Conservation (phyloP, 2,329 filamentous ascomycete genomes). For the Fusarium albosuccineum region DNA sequence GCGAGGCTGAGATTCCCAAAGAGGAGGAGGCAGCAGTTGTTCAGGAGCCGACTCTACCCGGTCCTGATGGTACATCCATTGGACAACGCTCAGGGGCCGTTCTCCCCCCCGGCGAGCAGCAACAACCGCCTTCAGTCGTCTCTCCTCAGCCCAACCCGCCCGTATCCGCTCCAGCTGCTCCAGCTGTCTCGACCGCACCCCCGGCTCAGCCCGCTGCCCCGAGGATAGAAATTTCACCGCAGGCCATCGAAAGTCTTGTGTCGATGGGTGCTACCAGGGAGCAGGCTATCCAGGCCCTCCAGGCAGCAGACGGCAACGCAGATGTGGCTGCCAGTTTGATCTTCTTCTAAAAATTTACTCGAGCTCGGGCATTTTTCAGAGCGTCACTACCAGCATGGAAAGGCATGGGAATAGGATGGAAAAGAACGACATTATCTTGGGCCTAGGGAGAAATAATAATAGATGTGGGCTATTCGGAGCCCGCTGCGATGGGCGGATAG, state of each 20-base stretch:
- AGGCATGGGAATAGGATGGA: conserved; percentile 20
- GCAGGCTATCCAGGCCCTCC: conserved; percentile 82
- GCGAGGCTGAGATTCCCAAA: conserved; percentile 95
- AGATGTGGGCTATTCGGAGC: conserved; percentile 32
- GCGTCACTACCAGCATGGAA: conserved; percentile 28
- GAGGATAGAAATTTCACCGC: conserved; percentile 62
- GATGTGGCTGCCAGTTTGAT: conserved; percentile 89
- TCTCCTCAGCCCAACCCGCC: conserved; percentile 43
- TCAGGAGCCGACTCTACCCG: conserved; percentile 85
- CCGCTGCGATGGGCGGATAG: conserved; percentile 34
- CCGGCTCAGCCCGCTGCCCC: conserved; percentile 45
- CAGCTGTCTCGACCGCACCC: conserved; percentile 45
- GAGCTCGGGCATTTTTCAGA: conserved; percentile 14
- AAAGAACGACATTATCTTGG: conserved; percentile 23
- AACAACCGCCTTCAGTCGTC: conserved; percentile 29
- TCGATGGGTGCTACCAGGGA: conserved; percentile 82
- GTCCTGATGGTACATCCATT: conserved; percentile 89
- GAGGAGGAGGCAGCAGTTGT: conserved; percentile 79
- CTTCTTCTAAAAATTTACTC: conserved; percentile 57
- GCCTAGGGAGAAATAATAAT: conserved; percentile 37
- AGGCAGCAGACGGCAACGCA: conserved; percentile 86
- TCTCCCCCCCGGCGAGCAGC: conserved; percentile 49
- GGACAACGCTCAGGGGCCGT: conserved; percentile 86
- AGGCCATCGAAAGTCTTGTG: conserved; percentile 80
- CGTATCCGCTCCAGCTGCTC: conserved; percentile 44